These are phyloP conservation scores for Dianthus caryophyllus DNA, from an alignment of 148 eudicot genomes.

Conservation along the genomic window DNA sequence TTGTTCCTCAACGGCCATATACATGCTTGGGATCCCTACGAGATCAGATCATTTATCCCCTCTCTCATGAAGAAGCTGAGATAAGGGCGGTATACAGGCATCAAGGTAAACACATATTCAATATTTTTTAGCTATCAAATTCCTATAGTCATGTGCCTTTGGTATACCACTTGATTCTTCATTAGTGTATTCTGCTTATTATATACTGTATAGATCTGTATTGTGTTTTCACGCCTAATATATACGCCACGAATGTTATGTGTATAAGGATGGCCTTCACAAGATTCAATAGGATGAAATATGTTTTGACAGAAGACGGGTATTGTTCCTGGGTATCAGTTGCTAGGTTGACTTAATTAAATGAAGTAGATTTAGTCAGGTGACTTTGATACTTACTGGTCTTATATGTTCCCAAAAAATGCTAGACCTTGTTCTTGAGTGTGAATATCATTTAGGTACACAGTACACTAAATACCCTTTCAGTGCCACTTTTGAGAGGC, in stretches of 20 bases:
- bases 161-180: background rate
- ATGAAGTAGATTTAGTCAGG: too few relatives aligned
- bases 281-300: too few relatives aligned
- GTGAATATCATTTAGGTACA: background rate
- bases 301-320: too few relatives aligned
- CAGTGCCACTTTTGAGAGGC: background rate
- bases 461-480: background rate
- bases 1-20: conserved; percentile 88
- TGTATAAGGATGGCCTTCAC: too few relatives aligned
- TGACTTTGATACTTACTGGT: too few relatives aligned
- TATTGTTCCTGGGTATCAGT: too few relatives aligned
- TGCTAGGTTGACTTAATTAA: too few relatives aligned
- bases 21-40: conserved; percentile 92
- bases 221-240: background rate
- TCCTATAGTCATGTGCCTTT: background rate
- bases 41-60: conserved; percentile 94
- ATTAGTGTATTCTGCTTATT: background rate
- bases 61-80: conserved; percentile 73
- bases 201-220: background rate
- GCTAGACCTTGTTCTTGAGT: background rate
- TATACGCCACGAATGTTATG: too few relatives aligned
- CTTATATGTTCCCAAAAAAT: too few relatives aligned
- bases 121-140: background rate
- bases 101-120: conserved; percentile 30
- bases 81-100: conserved; percentile 34